Conservation (phyloP, 2,329 filamentous ascomycete species). For the Polychaeton citri region DNA sequence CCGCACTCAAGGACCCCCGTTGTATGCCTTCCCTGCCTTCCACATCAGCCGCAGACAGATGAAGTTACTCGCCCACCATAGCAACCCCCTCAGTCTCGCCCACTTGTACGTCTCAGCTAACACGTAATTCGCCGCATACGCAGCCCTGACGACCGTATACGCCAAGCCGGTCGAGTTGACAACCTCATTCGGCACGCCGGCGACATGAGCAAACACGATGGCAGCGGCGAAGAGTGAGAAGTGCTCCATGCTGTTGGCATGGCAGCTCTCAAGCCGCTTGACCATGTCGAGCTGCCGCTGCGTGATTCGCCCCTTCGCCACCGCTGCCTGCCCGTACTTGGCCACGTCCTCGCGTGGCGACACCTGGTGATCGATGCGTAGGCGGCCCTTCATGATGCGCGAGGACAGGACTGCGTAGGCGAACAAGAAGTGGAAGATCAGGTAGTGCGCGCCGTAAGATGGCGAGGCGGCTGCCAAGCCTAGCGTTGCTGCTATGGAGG, state of each 20-base stretch:
- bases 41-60: too few species aligned
- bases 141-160: conserved; percentile 30
- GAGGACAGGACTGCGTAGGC: conserved; percentile 32
- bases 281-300: conserved; percentile 29
- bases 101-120: too few species aligned
- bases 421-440: conserved; percentile 30
- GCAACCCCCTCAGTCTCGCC: too few species aligned
- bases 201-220: conserved; percentile 26
- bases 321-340: conserved; percentile 27
- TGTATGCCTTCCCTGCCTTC: too few species aligned
- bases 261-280: conserved; percentile 31
- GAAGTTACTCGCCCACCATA: too few species aligned
- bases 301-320: conserved; percentile 29
- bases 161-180: conserved; percentile 28
- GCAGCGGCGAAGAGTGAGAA: conserved; percentile 26
- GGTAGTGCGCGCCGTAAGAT: conserved; percentile 17
- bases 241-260: conserved; percentile 34
- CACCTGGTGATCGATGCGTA: conserved; percentile 35
- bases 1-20: too few species aligned
- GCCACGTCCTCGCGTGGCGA: conserved; percentile 33
- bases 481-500: too few species aligned
- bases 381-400: conserved; percentile 29
- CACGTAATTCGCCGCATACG: conserved; percentile 30
- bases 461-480: conserved; percentile 9
- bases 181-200: conserved; percentile 21